phyloP scores from a whole-genome alignment of 768 basidiomycete genomes.

The Calocybe cyanea region DNA sequence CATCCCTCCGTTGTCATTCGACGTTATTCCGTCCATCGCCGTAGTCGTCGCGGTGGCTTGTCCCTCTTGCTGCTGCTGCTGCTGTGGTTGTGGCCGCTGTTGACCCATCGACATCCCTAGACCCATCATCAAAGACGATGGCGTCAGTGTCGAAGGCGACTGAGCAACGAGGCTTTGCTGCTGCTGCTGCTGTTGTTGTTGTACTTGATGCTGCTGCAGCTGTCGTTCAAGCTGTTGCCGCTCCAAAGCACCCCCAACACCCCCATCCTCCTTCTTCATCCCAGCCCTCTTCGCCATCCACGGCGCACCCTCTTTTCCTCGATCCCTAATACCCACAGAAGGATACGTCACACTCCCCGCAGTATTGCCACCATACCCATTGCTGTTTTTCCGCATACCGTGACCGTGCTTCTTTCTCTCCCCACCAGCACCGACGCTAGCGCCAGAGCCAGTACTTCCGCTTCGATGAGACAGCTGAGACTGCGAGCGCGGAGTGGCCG shows the following conservation, averaged over 20 bases:
- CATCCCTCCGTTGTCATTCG: too few species aligned
- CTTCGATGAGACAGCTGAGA: too few species aligned
- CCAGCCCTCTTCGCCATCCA: slow-evolving; percentile 12
- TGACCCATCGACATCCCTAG: too few species aligned
- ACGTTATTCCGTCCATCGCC: not conserved
- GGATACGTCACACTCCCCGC: slow-evolving; percentile 27
- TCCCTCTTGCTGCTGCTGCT: too few species aligned
- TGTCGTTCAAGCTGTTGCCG: not conserved
- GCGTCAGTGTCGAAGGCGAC: not conserved
- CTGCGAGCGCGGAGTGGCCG: too few species aligned
- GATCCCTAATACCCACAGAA: slow-evolving; percentile 42
- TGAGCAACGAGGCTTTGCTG: slow-evolving; percentile 1
- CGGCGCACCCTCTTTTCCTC: slow-evolving; percentile 28
- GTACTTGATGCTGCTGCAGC: not conserved
- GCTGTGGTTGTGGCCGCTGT: too few species aligned
- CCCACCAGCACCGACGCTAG: not conserved
- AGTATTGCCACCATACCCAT: too few species aligned
- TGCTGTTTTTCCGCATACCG: not conserved
- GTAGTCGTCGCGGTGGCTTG: too few species aligned
- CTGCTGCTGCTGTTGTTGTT: not conserved
- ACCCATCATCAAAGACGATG: not conserved
- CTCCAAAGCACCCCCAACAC: not conserved
- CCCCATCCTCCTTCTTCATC: not conserved
- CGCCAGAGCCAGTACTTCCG: too few species aligned
- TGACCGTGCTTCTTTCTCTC: not conserved